Percentiles rank a stretch among this genome's conserved stretches.
These are phyloP conservation scores for Posidonia australis DNA, from an alignment of 106 monocot species.

Conservation along the genomic window DNA sequence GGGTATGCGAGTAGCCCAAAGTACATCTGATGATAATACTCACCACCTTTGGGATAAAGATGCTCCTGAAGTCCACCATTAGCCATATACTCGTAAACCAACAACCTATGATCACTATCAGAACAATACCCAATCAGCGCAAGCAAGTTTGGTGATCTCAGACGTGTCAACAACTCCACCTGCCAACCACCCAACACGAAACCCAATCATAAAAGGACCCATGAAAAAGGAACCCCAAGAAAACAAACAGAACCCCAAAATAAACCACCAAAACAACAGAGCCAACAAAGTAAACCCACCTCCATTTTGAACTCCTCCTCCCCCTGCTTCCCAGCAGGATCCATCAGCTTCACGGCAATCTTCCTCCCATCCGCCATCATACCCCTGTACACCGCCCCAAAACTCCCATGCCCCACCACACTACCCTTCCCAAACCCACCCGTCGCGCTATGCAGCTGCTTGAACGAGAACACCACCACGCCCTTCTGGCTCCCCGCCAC, in stretches of 20 bases:
- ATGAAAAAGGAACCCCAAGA: neutral
- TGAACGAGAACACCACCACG: constrained; percentile 67
- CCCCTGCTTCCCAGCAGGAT: constrained; percentile 75
- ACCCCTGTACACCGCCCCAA: constrained; percentile 81
- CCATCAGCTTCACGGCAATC: constrained; percentile 97
- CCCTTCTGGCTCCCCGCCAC: constrained; percentile 1
- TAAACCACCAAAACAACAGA: neutral
- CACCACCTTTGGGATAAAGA: constrained; percentile 52
- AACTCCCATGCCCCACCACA: constrained; percentile 83
- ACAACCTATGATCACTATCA: constrained; percentile 40
- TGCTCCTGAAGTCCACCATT: constrained; percentile 79
- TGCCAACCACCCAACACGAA: constrained; percentile 8
- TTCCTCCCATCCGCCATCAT: constrained; percentile 68
- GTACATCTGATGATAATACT: neutral
- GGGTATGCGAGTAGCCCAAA: no score
- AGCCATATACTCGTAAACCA: constrained; percentile 82
- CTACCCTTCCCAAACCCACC: constrained; percentile 68
- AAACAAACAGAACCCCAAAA: neutral
- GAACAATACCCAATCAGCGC: constrained; percentile 66
- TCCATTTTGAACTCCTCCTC: constrained; percentile 97
- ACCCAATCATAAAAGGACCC: constrained; percentile 3
- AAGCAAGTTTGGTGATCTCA: constrained; percentile 47
- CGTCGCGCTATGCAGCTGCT: constrained; percentile 79
- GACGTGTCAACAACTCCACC: constrained; percentile 64
- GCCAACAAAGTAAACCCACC: constrained; percentile 22